Evolutionary conservation across 73 alveolate species (phyloP), one percentile per base, ranked within the genome.

Genomic region (Paramecium bursaria): DNA sequence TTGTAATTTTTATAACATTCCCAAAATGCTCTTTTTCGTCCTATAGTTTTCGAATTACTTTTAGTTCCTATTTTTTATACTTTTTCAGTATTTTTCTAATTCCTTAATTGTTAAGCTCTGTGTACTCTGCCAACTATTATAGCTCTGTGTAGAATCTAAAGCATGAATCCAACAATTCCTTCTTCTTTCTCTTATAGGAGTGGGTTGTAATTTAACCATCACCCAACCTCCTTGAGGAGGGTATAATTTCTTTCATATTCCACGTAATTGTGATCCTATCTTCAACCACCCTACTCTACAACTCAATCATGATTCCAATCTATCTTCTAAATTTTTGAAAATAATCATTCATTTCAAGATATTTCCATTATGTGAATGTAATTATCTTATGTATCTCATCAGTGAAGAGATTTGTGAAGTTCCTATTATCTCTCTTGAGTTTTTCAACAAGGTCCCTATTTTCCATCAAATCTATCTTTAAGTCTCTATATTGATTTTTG

Each of bases 21-120:
- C 76, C 76, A 27, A 67, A 67, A 42, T 67, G 44, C 19, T 35
- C n/a, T 19, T 39, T 42, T 35, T 57, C 82, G 7, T 25, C 35
- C 19, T 67, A 42, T 23, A 39, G 33, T 25, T 67, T 42, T 22
- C 55, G 19, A 14, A 67, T 67, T 1, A 53, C 82, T 42, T 42
- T 67, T 39, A 67, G n/a, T 23, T 67, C 61, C 27, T 67, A 17
- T 47, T 67, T 67, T 35, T 67, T 67, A 67, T 67, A 67, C 30
- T 67, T 67, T 47, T 67, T 67, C 2, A 60, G 35, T 17, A 67
- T 67, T 25, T 67, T 67, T 15, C 82, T 42, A 67, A 67, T 67
- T 22, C 60, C 82, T 42, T 67, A 53, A 1, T 27, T 30, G 44
- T 67, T 67, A 15, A 50, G 22, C 2, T 30, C 15, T 13, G 22